Evolutionary conservation across 768 basidiomycete genomes (phyloP).

Genomic region (Trametes sanguinea): DNA sequence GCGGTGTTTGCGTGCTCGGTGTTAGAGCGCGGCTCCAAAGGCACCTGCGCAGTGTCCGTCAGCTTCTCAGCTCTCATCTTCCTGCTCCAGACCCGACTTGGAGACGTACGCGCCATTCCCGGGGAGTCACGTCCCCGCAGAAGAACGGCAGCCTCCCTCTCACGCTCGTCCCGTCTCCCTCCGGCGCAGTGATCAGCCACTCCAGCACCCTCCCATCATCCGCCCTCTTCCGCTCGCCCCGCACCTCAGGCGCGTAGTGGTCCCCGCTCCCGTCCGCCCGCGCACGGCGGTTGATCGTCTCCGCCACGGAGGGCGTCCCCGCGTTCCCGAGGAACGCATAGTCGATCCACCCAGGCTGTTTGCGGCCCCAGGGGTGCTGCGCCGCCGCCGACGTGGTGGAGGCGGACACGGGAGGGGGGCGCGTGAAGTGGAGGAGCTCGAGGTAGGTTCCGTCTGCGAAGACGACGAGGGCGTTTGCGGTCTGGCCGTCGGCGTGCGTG

Average conservation of each 20-base stretch:
- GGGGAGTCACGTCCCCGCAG: slow-evolving; percentile 71
- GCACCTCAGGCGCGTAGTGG: slow-evolving; percentile 46
- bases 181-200: slow-evolving; percentile 58
- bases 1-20: slow-evolving; percentile 52
- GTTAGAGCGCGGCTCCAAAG: slow-evolving; percentile 47
- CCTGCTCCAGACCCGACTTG: background rate
- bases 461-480: slow-evolving; percentile 67
- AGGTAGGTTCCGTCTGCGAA: slow-evolving; percentile 62
- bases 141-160: slow-evolving; percentile 59
- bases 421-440: slow-evolving; percentile 69
- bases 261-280: slow-evolving; percentile 39
- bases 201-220: slow-evolving; percentile 60
- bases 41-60: slow-evolving; percentile 43
- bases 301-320: slow-evolving; percentile 43
- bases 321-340: slow-evolving; percentile 61
- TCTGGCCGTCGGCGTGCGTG: slow-evolving; percentile 60
- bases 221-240: slow-evolving; percentile 55
- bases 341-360: slow-evolving; percentile 66
- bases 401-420: slow-evolving; percentile 49
- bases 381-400: background rate
- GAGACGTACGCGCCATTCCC: slow-evolving; percentile 53
- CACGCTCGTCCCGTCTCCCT: slow-evolving; percentile 35
- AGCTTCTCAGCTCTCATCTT: background rate
- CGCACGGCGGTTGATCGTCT: slow-evolving; percentile 56
- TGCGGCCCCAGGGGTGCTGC: slow-evolving; percentile 53